Conservation (phyloP, 768 basidiomycete species). For the Suillus plorans region DNA sequence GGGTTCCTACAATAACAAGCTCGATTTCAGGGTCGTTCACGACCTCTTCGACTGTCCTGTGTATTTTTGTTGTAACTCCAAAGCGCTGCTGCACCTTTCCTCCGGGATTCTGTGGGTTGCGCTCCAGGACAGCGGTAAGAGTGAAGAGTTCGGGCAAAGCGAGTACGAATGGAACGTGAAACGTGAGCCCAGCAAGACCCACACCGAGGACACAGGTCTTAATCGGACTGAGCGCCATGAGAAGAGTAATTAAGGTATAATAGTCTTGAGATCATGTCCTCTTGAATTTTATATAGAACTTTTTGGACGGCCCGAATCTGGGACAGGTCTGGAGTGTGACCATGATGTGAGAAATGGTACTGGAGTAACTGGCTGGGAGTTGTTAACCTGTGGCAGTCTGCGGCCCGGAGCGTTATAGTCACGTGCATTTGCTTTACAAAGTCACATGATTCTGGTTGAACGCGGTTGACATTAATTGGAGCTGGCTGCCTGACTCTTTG, state of each 20-base stretch:
- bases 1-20: conserved; percentile 66
- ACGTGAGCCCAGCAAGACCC: conserved; percentile 73
- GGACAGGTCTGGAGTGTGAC: conserved; percentile 1
- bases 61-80: conserved; percentile 55
- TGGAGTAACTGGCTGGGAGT: background rate
- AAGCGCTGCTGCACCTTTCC: conserved; percentile 69
- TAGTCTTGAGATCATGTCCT: background rate
- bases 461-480: background rate
- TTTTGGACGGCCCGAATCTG: conserved; percentile 8
- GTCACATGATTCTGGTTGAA: conserved; percentile 15
- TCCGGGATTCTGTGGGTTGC: conserved; percentile 58
- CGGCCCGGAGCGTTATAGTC: background rate
- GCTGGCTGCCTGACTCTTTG: background rate
- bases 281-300: conserved; percentile 7
- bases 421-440: background rate
- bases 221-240: conserved; percentile 45
- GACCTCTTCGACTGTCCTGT: conserved; percentile 60
- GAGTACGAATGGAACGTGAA: conserved; percentile 79
- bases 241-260: background rate
- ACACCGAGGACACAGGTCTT: conserved; percentile 73
- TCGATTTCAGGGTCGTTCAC: conserved; percentile 65
- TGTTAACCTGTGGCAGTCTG: background rate
- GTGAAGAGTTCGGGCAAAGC: conserved; percentile 69
- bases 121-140: conserved; percentile 73
- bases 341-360: conserved; percentile 8